A percentile compares a stretch with the other conserved stretches of the same genome.
These are phyloP conservation scores for Tricholoma hemisulphureum DNA, from an alignment of 768 basidiomycete species.

Conservation along the genomic window DNA sequence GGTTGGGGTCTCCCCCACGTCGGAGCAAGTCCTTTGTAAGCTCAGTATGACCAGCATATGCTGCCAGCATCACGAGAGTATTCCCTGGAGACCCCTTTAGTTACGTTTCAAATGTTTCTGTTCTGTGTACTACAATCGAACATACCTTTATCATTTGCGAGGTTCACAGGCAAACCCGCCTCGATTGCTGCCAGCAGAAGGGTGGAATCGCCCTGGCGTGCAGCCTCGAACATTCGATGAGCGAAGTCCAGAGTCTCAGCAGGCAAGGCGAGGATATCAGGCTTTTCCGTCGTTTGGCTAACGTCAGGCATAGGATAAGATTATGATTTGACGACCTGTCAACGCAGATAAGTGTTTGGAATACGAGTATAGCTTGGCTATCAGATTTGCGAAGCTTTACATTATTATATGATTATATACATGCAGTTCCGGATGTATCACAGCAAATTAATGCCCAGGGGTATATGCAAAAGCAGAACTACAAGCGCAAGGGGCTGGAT, in stretches of 20 bases:
- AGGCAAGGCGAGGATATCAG: constrained; percentile 30
- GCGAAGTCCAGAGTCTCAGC: constrained; percentile 54
- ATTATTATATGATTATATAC: not conserved
- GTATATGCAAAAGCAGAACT: not conserved
- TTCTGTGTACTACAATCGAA: not conserved
- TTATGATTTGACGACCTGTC: not conserved
- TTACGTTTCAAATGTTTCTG: constrained; percentile 6
- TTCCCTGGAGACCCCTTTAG: constrained; percentile 49
- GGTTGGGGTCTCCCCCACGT: constrained; percentile 63
- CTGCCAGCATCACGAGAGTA: constrained; percentile 75
- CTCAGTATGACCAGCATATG: constrained; percentile 64
- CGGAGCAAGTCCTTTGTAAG: constrained; percentile 53
- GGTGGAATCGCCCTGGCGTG: constrained; percentile 54
- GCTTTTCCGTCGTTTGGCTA: constrained; percentile 6
- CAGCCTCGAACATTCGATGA: constrained; percentile 73
- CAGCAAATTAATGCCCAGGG: not conserved
- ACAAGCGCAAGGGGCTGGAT: not conserved
- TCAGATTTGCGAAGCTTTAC: no score
- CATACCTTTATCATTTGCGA: constrained; percentile 69
- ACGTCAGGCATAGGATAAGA: constrained; percentile 6
- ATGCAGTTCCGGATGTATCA: not conserved
- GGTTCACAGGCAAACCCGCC: constrained; percentile 66
- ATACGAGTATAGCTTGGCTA: no score
- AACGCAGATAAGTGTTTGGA: not conserved
- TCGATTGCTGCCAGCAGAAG: constrained; percentile 61